Evolutionary conservation across 2,329 filamentous ascomycete genomes (phyloP).

Genomic region (Pseudocercospora crystallina): DNA sequence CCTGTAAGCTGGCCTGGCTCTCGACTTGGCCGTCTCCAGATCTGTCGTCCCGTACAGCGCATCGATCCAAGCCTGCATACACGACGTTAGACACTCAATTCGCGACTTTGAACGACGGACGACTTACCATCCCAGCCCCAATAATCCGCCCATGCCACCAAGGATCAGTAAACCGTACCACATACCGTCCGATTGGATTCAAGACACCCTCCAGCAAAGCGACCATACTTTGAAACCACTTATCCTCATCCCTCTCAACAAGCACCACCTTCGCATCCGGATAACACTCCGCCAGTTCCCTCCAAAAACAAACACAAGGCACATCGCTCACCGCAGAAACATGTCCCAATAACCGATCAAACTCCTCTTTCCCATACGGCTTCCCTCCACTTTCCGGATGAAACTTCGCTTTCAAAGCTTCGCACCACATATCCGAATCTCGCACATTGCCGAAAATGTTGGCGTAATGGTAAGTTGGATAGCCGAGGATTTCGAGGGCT

Average conservation of each 20-base stretch:
- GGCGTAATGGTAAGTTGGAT: slow-evolving; percentile 9
- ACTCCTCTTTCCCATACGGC: slow-evolving; percentile 17
- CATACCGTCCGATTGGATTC: background rate
- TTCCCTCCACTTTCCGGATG: background rate
- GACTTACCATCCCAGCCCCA: background rate
- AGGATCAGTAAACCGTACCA: background rate
- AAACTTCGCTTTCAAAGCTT: background rate
- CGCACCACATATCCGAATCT: slow-evolving; percentile 2
- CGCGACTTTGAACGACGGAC: too few relatives aligned
- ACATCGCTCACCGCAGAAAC: slow-evolving; percentile 34
- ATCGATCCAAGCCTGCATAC: background rate
- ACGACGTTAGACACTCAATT: too few relatives aligned
- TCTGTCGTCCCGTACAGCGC: background rate
- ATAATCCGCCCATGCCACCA: background rate
- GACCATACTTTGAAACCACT: slow-evolving; percentile 22
- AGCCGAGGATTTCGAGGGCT: slow-evolving; percentile 20
- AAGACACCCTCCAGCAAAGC: background rate
- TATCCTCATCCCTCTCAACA: slow-evolving; percentile 24
- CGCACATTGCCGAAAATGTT: background rate
- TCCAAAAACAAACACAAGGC: slow-evolving; percentile 20
- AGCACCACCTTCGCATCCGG: slow-evolving; percentile 29
- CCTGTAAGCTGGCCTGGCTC: background rate
- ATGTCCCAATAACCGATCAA: slow-evolving; percentile 32
- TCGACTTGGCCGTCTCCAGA: background rate
- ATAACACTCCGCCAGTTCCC: slow-evolving; percentile 30